A percentile compares a stretch with the other conserved stretches of the same genome.
Conservation (phyloP, 164 flowering plant species). For the Macadamia integrifolia region DNA sequence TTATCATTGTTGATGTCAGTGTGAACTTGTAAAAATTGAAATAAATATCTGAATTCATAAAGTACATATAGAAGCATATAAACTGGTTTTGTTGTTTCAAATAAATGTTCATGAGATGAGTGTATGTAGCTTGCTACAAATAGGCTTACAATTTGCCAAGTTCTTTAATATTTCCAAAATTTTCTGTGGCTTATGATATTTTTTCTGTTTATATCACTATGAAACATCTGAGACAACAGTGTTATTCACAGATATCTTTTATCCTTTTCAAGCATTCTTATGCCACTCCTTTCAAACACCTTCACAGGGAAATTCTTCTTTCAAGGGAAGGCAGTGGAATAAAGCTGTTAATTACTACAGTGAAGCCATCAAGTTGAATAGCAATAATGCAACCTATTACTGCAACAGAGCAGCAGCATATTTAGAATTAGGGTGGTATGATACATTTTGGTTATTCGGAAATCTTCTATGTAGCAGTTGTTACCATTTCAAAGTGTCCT, state of each 20-base stretch:
- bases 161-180: too few relatives aligned
- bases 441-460: not conserved
- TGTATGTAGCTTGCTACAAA: too few relatives aligned
- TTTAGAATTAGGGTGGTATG: conserved; percentile 81
- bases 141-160: too few relatives aligned
- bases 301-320: conserved; percentile 92
- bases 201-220: too few relatives aligned
- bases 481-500: not conserved
- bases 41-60: not conserved
- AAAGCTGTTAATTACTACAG: conserved; percentile 79
- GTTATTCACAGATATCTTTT: not conserved
- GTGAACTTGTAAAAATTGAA: not conserved
- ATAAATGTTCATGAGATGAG: too few relatives aligned
- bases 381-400: conserved; percentile 61
- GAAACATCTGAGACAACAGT: too few relatives aligned
- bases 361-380: conserved; percentile 87
- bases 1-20: not conserved
- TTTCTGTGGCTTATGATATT: too few relatives aligned
- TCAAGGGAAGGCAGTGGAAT: conserved; percentile 82
- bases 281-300: not conserved
- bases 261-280: not conserved
- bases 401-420: conserved; percentile 93
- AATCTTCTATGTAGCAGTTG: not conserved
- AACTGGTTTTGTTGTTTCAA: not conserved
- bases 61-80: not conserved